Evolutionary conservation across 257 asterid species (phyloP).

Genomic region (Perilla frutescens): DNA sequence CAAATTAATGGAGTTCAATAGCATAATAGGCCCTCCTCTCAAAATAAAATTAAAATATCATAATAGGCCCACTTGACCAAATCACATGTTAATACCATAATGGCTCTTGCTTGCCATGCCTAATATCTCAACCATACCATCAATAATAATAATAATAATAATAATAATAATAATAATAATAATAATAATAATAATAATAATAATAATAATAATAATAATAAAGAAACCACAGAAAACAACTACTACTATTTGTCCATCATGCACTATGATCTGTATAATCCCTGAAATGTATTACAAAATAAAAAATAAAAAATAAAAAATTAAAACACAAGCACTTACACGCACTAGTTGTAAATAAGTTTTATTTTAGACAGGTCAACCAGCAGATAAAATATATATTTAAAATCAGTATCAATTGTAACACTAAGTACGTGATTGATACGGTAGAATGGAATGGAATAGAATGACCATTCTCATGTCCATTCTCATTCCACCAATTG

Average conservation of each 20-base stretch:
- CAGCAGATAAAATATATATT: too few relatives aligned
- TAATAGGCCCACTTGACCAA: slow-evolving; percentile 37
- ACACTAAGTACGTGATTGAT: too few relatives aligned
- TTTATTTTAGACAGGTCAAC: too few relatives aligned
- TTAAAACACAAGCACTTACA: too few relatives aligned
- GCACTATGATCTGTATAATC: slow-evolving; percentile 32
- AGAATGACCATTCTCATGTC: too few relatives aligned
- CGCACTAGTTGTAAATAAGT: too few relatives aligned
- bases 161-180: background rate
- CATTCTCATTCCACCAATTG: too few relatives aligned
- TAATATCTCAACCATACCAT: slow-evolving; percentile 32
- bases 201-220: background rate
- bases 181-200: background rate
- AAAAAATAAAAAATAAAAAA: too few relatives aligned
- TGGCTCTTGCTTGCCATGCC: slow-evolving; percentile 45
- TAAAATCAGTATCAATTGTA: too few relatives aligned
- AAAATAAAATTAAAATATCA: background rate
- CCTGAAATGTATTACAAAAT: too few relatives aligned
- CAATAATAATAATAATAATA: background rate
- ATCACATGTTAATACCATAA: slow-evolving; percentile 40
- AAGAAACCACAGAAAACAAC: slow-evolving; percentile 12
- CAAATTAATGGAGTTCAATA: slow-evolving; percentile 28
- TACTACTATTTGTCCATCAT: slow-evolving; percentile 31
- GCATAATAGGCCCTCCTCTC: slow-evolving; percentile 19
- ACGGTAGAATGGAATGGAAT: too few relatives aligned